phyloP scores from a whole-genome alignment of 495 filamentous ascomycete species.

The Penicillium diatomitis region DNA sequence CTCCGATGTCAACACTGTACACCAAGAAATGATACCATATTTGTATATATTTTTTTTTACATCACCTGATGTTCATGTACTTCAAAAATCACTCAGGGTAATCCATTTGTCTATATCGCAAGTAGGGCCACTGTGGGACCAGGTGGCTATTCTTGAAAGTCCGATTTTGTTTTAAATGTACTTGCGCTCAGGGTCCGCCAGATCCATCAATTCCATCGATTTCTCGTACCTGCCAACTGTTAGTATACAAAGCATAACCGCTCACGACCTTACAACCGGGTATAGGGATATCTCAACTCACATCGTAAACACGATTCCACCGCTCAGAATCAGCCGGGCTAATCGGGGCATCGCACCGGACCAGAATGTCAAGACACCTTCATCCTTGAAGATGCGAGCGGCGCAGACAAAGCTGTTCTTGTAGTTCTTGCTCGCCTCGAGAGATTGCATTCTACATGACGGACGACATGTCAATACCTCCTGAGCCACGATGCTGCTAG shows the following conservation, averaged over 20 bases:
- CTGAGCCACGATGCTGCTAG: neutral
- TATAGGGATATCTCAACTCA: slow-evolving; percentile 22
- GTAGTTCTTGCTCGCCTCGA: slow-evolving; percentile 75
- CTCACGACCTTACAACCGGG: too few relatives aligned
- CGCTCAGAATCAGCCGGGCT: slow-evolving; percentile 76
- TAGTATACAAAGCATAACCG: slow-evolving; percentile 2
- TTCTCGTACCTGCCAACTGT: slow-evolving; percentile 70
- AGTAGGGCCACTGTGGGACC: too few relatives aligned
- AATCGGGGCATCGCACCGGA: slow-evolving; percentile 82
- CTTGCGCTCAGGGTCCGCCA: slow-evolving; percentile 69
- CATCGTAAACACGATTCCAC: slow-evolving; percentile 98
- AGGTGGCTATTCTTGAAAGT: too few relatives aligned
- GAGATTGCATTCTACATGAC: slow-evolving; percentile 79
- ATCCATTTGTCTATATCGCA: too few relatives aligned
- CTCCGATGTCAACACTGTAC: slow-evolving; percentile 2
- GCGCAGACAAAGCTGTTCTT: slow-evolving; percentile 86
- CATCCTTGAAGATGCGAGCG: slow-evolving; percentile 72
- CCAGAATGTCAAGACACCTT: slow-evolving; percentile 88
- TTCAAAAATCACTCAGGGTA: too few relatives aligned
- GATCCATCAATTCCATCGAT: slow-evolving; percentile 80
- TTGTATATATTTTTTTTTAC: slow-evolving; percentile 2
- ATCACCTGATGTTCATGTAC: slow-evolving; percentile 3
- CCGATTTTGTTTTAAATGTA: slow-evolving; percentile 52
- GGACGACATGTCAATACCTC: slow-evolving; percentile 5
- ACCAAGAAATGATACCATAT: slow-evolving; percentile 14